phyloP scores from a whole-genome alignment of 140 eudicot genomes.

The Senecio squalidus region DNA sequence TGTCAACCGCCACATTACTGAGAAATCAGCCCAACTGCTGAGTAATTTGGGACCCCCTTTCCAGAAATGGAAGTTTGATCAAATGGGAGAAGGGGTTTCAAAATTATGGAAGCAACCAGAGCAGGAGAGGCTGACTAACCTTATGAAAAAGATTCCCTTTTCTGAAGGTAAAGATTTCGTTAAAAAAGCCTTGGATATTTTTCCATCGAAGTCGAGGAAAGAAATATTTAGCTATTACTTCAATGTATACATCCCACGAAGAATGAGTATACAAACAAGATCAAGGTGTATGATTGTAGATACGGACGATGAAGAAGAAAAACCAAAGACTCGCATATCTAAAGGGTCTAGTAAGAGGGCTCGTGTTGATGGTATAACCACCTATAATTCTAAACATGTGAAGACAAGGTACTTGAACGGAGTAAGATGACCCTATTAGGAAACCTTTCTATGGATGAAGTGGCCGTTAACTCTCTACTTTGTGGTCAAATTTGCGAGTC shows the following conservation, averaged over 20 bases:
- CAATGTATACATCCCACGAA: constrained; percentile 51
- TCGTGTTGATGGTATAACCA: constrained; percentile 19
- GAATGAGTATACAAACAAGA: constrained; percentile 38
- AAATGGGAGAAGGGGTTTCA: constrained; percentile 62
- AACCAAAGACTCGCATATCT: not conserved
- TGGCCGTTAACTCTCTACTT: not conserved
- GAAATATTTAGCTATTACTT: constrained; percentile 43
- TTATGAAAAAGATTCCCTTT: constrained; percentile 24
- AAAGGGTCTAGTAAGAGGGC: constrained; percentile 38
- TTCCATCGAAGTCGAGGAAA: constrained; percentile 30
- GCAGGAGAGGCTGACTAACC: constrained; percentile 32
- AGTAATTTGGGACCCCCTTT: constrained; percentile 45
- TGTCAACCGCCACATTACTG: constrained; percentile 28
- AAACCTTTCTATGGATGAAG: not conserved
- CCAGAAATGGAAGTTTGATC: constrained; percentile 51
- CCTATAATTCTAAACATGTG: constrained; percentile 23
- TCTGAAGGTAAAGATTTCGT: constrained; percentile 35
- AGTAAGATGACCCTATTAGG: constrained; percentile 23
- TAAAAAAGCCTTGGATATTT: constrained; percentile 32
- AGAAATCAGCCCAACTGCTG: constrained; percentile 20
- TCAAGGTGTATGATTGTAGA: constrained; percentile 32
- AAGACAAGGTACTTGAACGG: constrained; percentile 26
- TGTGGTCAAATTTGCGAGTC: constrained; percentile 2
- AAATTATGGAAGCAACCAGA: constrained; percentile 46
- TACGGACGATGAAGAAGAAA: constrained; percentile 43